Evolutionary conservation across 176 grass and related monocot species (phyloP), one percentile per base, ranked within the genome.

Genomic region (Avena insularis): DNA sequence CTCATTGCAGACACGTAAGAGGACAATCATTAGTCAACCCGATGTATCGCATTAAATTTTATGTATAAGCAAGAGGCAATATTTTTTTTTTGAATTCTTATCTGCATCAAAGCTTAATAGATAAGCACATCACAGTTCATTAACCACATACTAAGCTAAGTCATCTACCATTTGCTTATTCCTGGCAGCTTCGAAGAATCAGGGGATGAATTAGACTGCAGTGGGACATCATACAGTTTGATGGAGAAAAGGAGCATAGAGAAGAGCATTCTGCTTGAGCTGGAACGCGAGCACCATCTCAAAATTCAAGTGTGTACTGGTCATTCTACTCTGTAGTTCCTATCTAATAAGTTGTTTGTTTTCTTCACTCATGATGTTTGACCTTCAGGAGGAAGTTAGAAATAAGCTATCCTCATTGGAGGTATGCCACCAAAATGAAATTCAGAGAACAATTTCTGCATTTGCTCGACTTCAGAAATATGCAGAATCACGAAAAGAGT

Each of bases 301-400:
- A 89, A 90, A 83, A 66, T 98, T 46, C 85, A 94, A 77, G 96
- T 98, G 55, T 53, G 88, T 84, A 79, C 62, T 38, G 0, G 8
- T 17, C 8, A 75, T 83, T 88, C 54, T 70, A 77, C 35, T 57
- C 5, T 79, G 1, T 61, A 54, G n/a, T 67, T 78, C 47, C 13
- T 67, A 1, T 66, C 20, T 43, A 85, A 65, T 21, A 77, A 67
- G 56, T 63, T 57, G 49, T 25, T 4, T 61, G 11, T 65, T 43
- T 89, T 61, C 11, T 84, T 89, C 65, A 59, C 19, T 46, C 75
- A 64, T 71, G 20, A 60, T 23, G 84, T 59, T 79, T 86, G 38
- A 80, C 79, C 84, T 87, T 82, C 83, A 95, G 93, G 96, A 91
- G 86, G 88, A 90, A 89, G 84, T 93, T 59, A 95, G 93, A 81